Evolutionary conservation across 2,329 filamentous ascomycete genomes (phyloP).

Genomic region (Alternaria dauci): DNA sequence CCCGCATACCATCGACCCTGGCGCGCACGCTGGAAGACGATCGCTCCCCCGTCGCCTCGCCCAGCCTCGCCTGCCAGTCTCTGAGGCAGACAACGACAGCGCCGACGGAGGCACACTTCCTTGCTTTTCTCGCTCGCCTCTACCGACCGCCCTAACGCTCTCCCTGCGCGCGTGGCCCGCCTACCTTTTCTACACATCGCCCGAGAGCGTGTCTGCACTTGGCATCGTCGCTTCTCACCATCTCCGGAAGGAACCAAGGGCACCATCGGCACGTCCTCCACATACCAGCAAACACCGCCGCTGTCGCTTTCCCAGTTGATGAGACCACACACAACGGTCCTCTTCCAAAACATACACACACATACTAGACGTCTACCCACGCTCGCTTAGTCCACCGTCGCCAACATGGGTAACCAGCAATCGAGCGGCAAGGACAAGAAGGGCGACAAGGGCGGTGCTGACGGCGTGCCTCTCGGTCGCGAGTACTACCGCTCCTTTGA

Average conservation of each 20-base stretch:
- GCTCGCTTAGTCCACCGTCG: constrained; percentile 33
- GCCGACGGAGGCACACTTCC: constrained; percentile 55
- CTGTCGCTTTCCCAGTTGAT: constrained; percentile 26
- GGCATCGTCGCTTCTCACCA: constrained; percentile 24
- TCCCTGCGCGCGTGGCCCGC: constrained; percentile 20
- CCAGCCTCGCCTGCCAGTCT: constrained; percentile 40
- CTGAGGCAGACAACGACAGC: constrained; percentile 48
- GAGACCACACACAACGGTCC: constrained; percentile 1
- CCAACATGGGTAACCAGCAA: constrained; percentile 78
- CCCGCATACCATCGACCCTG: constrained; percentile 47
- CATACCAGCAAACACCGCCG: constrained; percentile 15
- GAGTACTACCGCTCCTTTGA: constrained; percentile 83
- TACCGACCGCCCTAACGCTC: constrained; percentile 56
- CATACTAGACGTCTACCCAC: constrained; percentile 13
- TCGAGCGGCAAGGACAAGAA: constrained; percentile 66
- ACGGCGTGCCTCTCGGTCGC: constrained; percentile 73
- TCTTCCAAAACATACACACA: constrained; percentile 18
- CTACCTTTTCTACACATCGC: constrained; percentile 13
- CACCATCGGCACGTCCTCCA: constrained; percentile 26
- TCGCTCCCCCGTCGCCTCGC: constrained; percentile 45
- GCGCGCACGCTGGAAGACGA: constrained; percentile 49
- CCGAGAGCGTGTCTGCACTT: constrained; percentile 23
- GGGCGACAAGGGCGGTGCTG: constrained; percentile 55
- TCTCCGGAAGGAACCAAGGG: constrained; percentile 26
- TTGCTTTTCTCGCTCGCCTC: constrained; percentile 56